Base-by-base conservation (phyloP, 768 basidiomycete genomes). In the Pulveroboletus sp. region DNA sequence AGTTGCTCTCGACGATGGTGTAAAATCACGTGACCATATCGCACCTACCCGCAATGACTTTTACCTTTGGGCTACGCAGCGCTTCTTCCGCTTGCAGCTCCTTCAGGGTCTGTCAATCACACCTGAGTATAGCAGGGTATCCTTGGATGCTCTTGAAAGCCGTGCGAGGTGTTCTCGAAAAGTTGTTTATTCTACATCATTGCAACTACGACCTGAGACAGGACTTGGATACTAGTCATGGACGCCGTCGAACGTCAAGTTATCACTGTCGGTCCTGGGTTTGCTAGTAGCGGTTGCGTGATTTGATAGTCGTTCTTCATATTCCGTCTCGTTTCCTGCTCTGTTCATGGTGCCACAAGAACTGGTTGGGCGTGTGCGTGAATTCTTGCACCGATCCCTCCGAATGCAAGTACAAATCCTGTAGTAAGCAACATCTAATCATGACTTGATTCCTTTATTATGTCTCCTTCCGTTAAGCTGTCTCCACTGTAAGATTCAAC, bases 401-500 rank as follows among this genome's bases (percentile, higher is more conserved):
- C 7, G 8, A 7, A 36, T n/a, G 35, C 15, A 36, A 36, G 35
- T 35, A 30, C 35, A 30, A 46, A 31, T 21, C 35, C 32, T 40
- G 36, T 31, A 21, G 17, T 14, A 43, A 39, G 48, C 15, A 8
- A 18, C 15, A 14, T 46, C 45, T 45, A 31, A 27, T 54, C 36
- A 57, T 8, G 39, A 49, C 32, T 39, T 36, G 3, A 43, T 50
- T 9, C 15, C 33, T 33, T 31, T n/a, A 38, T 39, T 31, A 18
- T 27, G 10, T 43, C 9, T 2, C 17, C 42, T 43, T 51, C 51
- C 27, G 38, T 46, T 39, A 47, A 42, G 27, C 54, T 39, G 28
- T 55, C 61, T 27, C 15, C 59, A 8, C 40, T 52, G 36, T 66
- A 69, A 8, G 53, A 56, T 58, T 92, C 89, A 1, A 92, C 86